Evolutionary conservation across 2,329 filamentous ascomycete species (phyloP).

Genomic region (Helotiales sp.): DNA sequence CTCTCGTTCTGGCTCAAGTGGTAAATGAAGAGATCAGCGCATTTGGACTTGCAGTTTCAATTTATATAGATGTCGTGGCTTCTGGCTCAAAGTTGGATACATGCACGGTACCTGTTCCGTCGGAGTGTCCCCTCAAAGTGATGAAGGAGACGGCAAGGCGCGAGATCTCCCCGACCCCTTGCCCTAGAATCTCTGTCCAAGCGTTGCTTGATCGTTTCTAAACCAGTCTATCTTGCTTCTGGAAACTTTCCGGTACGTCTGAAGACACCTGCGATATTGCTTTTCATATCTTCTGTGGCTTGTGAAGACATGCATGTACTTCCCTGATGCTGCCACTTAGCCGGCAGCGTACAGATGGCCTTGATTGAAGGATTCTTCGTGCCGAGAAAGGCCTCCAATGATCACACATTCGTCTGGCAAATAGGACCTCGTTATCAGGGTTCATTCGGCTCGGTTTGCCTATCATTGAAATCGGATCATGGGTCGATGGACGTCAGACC

Average conservation of each 20-base stretch:
- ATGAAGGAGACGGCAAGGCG: neutral
- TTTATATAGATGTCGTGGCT: slow-evolving; percentile 18
- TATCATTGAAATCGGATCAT: slow-evolving; percentile 19
- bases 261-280: slow-evolving; percentile 9
- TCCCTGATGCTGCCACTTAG: slow-evolving; percentile 6
- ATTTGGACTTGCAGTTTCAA: slow-evolving; percentile 9
- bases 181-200: neutral
- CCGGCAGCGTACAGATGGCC: slow-evolving; percentile 14
- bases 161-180: slow-evolving; percentile 14
- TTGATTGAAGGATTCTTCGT: slow-evolving; percentile 20
- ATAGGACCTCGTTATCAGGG: slow-evolving; percentile 21
- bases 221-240: slow-evolving; percentile 1
- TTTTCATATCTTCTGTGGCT: slow-evolving; percentile 22
- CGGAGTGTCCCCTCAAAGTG: neutral
- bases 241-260: slow-evolving; percentile 24
- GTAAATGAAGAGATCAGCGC: slow-evolving; percentile 14
- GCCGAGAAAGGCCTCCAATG: slow-evolving; percentile 23
- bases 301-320: slow-evolving; percentile 22
- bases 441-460: slow-evolving; percentile 25
- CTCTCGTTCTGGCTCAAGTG: neutral
- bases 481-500: slow-evolving; percentile 14
- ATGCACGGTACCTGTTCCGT: slow-evolving; percentile 17
- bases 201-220: slow-evolving; percentile 4
- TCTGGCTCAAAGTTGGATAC: slow-evolving; percentile 10
- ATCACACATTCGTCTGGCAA: slow-evolving; percentile 25